Conservation (phyloP, 1,284 basidiomycete genomes). For the Malassezia nana region DNA sequence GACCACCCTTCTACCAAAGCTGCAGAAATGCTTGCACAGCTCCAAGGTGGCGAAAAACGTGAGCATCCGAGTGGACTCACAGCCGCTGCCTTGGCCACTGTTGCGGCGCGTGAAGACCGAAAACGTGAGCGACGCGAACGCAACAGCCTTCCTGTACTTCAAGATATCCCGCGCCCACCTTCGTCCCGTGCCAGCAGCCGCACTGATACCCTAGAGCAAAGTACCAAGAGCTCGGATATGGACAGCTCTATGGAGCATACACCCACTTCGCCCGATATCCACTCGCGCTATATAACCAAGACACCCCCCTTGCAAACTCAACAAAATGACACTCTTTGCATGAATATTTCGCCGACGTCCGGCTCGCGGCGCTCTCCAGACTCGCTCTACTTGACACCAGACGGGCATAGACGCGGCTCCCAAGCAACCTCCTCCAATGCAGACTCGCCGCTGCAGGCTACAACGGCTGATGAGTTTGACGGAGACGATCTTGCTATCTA, state of each 20-base stretch:
- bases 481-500: neutral
- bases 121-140: conserved; percentile 14
- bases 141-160: conserved; percentile 6
- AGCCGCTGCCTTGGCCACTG: conserved; percentile 1
- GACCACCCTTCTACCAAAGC: conserved; percentile 33
- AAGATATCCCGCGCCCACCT: conserved; percentile 3
- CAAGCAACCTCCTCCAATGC: neutral
- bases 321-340: neutral
- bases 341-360: neutral
- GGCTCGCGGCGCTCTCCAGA: neutral
- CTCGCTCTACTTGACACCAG: conserved; percentile 1
- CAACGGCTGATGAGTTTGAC: neutral
- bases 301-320: neutral
- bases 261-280: neutral
- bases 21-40: conserved; percentile 38
- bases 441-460: neutral
- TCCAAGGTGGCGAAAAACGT: conserved; percentile 28
- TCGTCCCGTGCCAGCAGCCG: conserved; percentile 3
- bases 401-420: neutral
- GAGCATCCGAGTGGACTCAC: neutral
- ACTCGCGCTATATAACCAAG: neutral
- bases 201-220: conserved; percentile 1
- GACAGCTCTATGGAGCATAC: neutral
- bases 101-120: conserved; percentile 12
- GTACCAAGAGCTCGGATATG: neutral